Evolutionary conservation across 371 early-diverging fungal species (phyloP).

Genomic region (Mortierella sp.): DNA sequence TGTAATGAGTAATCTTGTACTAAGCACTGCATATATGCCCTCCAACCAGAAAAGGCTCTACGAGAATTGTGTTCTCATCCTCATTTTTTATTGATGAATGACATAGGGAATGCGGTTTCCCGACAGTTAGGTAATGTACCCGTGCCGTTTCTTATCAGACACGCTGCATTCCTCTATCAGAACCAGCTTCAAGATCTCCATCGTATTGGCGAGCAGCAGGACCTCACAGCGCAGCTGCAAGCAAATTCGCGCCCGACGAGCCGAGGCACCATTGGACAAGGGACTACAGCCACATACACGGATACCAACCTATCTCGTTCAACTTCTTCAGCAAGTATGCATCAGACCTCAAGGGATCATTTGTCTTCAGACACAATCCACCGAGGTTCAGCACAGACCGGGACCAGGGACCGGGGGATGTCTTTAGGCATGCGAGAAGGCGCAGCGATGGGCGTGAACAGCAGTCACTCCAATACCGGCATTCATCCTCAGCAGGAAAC

Average conservation of each 20-base stretch:
- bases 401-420: conserved; percentile 5
- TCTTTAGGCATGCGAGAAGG: not conserved
- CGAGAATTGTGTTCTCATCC: too few species aligned
- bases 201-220: conserved; percentile 57
- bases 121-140: conserved; percentile 67
- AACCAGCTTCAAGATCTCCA: conserved; percentile 72
- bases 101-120: conserved; percentile 67
- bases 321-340: not conserved
- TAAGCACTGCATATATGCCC: not conserved
- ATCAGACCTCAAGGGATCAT: too few species aligned
- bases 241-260: not conserved
- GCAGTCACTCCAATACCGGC: conserved; percentile 13
- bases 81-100: too few species aligned
- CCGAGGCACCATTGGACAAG: conserved; percentile 24
- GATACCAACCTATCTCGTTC: conserved; percentile 1
- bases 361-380: not conserved
- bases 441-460: not conserved
- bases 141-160: conserved; percentile 65
- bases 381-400: not conserved
- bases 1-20: conserved; percentile 56
- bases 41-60: not conserved
- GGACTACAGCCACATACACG: conserved; percentile 2
- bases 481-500: conserved; percentile 2
- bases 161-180: conserved; percentile 71
- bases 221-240: conserved; percentile 19